These are phyloP conservation scores for Salix brachista DNA, from an alignment of 345 rosid species.

Conservation along the genomic window DNA sequence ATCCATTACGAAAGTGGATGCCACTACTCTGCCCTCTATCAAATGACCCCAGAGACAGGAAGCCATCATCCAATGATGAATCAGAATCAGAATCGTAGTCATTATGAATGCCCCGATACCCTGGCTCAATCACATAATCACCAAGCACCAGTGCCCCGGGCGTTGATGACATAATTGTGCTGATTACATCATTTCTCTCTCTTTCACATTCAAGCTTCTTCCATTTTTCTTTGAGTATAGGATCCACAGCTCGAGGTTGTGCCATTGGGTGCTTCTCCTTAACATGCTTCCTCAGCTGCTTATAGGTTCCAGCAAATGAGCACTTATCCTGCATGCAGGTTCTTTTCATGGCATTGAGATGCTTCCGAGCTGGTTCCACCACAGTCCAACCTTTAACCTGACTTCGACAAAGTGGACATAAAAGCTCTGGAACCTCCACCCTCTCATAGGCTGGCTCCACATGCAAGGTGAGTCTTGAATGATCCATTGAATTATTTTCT, in stretches of 20 bases:
- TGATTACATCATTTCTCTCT: constrained; percentile 66
- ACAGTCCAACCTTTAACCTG: constrained; percentile 95
- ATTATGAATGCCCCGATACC: constrained; percentile 28
- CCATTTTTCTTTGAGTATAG: constrained; percentile 65
- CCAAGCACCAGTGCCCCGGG: constrained; percentile 81
- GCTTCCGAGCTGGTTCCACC: constrained; percentile 63
- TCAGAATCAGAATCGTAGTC: constrained; percentile 54
- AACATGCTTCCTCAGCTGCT: constrained; percentile 73
- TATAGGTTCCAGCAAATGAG: constrained; percentile 55
- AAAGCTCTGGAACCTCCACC: constrained; percentile 55
- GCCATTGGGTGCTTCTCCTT: constrained; percentile 70
- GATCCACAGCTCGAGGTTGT: constrained; percentile 73
- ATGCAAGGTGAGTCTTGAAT: constrained; percentile 20
- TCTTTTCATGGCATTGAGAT: constrained; percentile 63
- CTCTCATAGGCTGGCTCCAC: constrained; percentile 25
- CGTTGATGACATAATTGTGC: constrained; percentile 64
- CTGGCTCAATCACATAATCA: constrained; percentile 85
- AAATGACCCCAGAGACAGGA: constrained; percentile 39
- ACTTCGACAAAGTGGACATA: constrained; percentile 84
- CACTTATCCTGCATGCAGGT: constrained; percentile 77
- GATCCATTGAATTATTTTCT: constrained; percentile 18
- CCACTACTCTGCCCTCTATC: constrained; percentile 28
- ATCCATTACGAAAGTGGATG: constrained; percentile 21
- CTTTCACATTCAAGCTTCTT: constrained; percentile 65
- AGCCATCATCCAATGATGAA: constrained; percentile 44